Evolutionary conservation across 345 rosid species (phyloP).

Genomic region (Sonneratia alba): DNA sequence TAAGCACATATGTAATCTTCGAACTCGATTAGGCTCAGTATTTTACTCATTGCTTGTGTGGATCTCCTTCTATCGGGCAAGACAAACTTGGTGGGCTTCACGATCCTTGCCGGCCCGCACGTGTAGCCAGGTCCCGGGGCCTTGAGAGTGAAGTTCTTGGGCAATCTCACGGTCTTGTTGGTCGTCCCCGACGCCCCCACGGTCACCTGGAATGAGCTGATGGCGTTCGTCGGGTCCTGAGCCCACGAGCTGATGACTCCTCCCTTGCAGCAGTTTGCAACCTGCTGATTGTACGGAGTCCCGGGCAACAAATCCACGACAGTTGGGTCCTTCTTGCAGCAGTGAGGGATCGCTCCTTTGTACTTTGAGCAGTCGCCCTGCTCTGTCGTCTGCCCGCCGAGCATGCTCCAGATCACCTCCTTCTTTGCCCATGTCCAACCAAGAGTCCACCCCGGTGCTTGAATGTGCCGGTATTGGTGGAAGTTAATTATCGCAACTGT

Average conservation of each 20-base stretch:
- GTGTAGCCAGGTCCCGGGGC: conserved; percentile 97
- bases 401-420: conserved; percentile 83
- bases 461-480: conserved; percentile 81
- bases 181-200: conserved; percentile 85
- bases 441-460: conserved; percentile 80
- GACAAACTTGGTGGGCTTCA: conserved; percentile 50
- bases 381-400: conserved; percentile 69
- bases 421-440: conserved; percentile 93
- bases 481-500: conserved; percentile 72
- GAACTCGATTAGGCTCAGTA: too few species aligned
- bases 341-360: conserved; percentile 71
- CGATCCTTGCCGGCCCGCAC: conserved; percentile 74
- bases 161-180: conserved; percentile 64
- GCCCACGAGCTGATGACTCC: conserved; percentile 78
- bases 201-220: conserved; percentile 71
- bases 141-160: conserved; percentile 66
- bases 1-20: too few species aligned
- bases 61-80: conserved; percentile 62
- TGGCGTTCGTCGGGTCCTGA: conserved; percentile 66
- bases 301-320: conserved; percentile 85
- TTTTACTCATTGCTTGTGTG: conserved; percentile 93
- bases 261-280: conserved; percentile 89
- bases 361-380: conserved; percentile 93
- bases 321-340: conserved; percentile 75
- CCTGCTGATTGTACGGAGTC: conserved; percentile 76